Evolutionary conservation across 208 protist species (phyloP).

Genomic region (Borovskyia barvae): DNA sequence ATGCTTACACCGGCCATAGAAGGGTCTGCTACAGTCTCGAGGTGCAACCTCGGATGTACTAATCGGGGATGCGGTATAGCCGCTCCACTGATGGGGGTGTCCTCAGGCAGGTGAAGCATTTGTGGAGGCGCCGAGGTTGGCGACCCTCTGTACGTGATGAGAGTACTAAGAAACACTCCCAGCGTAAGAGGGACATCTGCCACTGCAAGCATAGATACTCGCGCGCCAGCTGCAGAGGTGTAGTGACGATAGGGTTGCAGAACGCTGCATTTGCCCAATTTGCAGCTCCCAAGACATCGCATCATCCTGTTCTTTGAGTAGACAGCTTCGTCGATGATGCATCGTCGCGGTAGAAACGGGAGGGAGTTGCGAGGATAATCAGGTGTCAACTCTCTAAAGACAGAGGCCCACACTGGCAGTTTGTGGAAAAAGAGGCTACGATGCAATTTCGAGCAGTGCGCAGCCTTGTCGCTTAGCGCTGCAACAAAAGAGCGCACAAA

Average conservation of each 20-base stretch:
- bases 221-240: background rate
- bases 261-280: constrained; percentile 58
- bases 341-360: constrained; percentile 51
- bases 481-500: constrained; percentile 70
- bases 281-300: constrained; percentile 76
- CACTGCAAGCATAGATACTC: background rate
- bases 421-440: constrained; percentile 73
- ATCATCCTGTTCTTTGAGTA: constrained; percentile 84
- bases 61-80: no score
- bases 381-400: constrained; percentile 4
- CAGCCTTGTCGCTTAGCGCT: constrained; percentile 29
- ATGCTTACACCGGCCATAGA: no score
- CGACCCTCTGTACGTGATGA: constrained; percentile 3
- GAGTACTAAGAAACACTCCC: background rate
- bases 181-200: background rate
- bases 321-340: constrained; percentile 78
- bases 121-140: no score
- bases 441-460: constrained; percentile 31
- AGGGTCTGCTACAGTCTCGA: no score
- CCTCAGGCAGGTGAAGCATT: no score
- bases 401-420: constrained; percentile 12
- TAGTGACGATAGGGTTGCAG: constrained; percentile 21
- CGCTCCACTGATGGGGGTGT: no score
- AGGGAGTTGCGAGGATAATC: constrained; percentile 30
- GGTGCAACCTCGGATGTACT: no score